Percentiles rank a stretch among this genome's conserved stretches.
These are phyloP conservation scores for Salix caprea DNA, from an alignment of 345 rosid species.

Conservation along the genomic window DNA sequence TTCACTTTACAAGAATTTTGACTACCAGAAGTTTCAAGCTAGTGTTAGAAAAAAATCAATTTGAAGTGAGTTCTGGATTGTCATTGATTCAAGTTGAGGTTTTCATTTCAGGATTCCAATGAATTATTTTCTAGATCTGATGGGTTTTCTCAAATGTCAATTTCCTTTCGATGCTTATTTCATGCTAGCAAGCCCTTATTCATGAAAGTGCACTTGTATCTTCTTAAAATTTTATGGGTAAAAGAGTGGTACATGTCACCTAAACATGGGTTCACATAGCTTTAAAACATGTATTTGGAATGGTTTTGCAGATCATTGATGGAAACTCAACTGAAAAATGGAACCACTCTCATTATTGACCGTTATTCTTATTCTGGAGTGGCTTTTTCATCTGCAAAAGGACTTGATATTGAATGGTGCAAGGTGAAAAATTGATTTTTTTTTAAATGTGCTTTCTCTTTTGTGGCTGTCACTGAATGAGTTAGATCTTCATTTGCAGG, in stretches of 20 bases:
- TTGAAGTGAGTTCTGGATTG: neutral
- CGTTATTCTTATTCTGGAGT: slow-evolving; percentile 93
- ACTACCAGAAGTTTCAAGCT: neutral
- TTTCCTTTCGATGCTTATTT: neutral
- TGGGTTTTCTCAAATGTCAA: neutral
- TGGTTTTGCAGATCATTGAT: slow-evolving; percentile 60
- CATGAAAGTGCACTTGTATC: neutral
- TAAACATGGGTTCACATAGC: neutral
- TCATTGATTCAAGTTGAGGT: neutral
- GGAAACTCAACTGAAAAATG: slow-evolving; percentile 69
- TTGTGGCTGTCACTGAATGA: neutral
- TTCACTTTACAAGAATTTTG: neutral
- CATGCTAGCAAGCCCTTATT: neutral
- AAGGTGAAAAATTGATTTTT: slow-evolving; percentile 41
- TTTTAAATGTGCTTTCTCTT: neutral
- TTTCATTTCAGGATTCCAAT: neutral
- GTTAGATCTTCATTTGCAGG: slow-evolving; percentile 32
- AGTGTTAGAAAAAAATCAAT: neutral
- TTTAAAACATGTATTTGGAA: neutral
- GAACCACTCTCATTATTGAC: slow-evolving; percentile 76
- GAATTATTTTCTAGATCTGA: neutral
- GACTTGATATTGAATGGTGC: slow-evolving; percentile 81
- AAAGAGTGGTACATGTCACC: too few relatives aligned
- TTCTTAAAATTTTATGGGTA: neutral
- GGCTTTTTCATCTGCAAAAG: slow-evolving; percentile 92